Evolutionary conservation across 257 asterid genomes (phyloP).

Genomic region (Przewalskia tangutica): DNA sequence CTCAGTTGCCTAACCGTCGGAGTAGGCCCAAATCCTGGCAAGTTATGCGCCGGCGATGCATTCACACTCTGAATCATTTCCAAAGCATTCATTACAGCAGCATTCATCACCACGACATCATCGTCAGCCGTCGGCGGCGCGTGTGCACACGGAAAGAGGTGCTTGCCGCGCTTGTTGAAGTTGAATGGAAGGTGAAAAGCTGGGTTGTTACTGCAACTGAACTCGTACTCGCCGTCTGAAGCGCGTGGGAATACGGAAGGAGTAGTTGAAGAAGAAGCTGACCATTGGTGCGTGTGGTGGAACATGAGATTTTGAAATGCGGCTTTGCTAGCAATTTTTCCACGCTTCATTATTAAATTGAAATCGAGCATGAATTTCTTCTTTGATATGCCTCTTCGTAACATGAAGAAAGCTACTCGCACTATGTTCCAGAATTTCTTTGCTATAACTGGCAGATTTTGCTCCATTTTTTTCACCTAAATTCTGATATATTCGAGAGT

Average conservation of each 20-base stretch:
- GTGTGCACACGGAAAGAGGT: constrained; percentile 13
- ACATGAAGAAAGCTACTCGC: constrained; percentile 50
- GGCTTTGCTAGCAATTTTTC: constrained; percentile 71
- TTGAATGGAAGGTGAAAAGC: constrained; percentile 32
- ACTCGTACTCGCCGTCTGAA: constrained; percentile 44
- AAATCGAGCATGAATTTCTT: constrained; percentile 51
- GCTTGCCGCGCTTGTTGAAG: constrained; percentile 34
- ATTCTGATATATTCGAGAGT: not conserved
- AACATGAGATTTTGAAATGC: constrained; percentile 58
- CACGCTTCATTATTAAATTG: constrained; percentile 56
- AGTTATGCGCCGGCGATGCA: constrained; percentile 45
- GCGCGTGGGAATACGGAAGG: constrained; percentile 10
- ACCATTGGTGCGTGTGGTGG: constrained; percentile 42
- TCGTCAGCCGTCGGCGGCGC: constrained; percentile 19
- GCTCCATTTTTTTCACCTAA: constrained; percentile 44
- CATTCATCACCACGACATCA: constrained; percentile 19
- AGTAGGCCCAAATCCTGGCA: constrained; percentile 60
- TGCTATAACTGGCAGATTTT: constrained; percentile 49
- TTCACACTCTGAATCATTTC: constrained; percentile 34
- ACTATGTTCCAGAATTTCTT: constrained; percentile 65
- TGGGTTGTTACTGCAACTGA: constrained; percentile 77
- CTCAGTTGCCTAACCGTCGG: constrained; percentile 73
- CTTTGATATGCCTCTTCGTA: constrained; percentile 62
- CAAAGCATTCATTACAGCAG: constrained; percentile 21
- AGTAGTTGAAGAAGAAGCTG: constrained; percentile 16